Conservation (phyloP, 2,329 filamentous ascomycete genomes). For the Emmonsia crescens region DNA sequence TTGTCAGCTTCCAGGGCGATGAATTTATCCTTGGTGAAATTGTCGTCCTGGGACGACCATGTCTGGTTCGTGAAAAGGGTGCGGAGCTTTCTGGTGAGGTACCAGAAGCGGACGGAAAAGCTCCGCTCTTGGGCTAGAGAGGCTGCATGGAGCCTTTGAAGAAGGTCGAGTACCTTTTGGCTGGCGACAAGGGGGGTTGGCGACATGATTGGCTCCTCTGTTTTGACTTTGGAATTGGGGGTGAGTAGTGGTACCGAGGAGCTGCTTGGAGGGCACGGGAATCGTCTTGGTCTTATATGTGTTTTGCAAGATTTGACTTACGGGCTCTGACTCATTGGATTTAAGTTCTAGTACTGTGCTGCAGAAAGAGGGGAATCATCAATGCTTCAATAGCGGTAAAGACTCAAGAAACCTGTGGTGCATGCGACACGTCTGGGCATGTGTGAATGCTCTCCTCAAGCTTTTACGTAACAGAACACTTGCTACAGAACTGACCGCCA, state of each 20-base stretch:
- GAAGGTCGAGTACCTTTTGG: constrained; percentile 16
- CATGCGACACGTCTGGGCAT: not conserved
- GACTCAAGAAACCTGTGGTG: not conserved
- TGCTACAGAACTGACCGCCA: too few species aligned
- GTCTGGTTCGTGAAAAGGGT: constrained; percentile 3
- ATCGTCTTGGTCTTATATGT: not conserved
- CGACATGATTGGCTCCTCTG: constrained; percentile 5
- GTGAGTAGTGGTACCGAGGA: not conserved
- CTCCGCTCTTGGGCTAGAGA: constrained; percentile 25
- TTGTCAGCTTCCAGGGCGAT: constrained; percentile 51
- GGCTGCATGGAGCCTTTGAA: constrained; percentile 23
- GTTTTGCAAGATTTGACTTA: not conserved
- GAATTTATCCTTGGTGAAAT: constrained; percentile 45
- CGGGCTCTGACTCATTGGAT: not conserved
- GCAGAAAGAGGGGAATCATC: not conserved
- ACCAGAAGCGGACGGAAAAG: constrained; percentile 15
- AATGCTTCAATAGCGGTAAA: not conserved
- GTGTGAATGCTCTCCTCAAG: not conserved
- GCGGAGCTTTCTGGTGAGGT: constrained; percentile 13
- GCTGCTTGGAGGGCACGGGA: not conserved
- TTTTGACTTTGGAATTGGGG: too few species aligned
- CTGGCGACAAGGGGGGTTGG: constrained; percentile 11
- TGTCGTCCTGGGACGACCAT: constrained; percentile 19
- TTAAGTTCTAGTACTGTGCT: not conserved
- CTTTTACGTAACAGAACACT: not conserved